These are phyloP conservation scores for Lithohypha guttulata DNA, from an alignment of 2,329 filamentous ascomycete species.

Conservation along the genomic window DNA sequence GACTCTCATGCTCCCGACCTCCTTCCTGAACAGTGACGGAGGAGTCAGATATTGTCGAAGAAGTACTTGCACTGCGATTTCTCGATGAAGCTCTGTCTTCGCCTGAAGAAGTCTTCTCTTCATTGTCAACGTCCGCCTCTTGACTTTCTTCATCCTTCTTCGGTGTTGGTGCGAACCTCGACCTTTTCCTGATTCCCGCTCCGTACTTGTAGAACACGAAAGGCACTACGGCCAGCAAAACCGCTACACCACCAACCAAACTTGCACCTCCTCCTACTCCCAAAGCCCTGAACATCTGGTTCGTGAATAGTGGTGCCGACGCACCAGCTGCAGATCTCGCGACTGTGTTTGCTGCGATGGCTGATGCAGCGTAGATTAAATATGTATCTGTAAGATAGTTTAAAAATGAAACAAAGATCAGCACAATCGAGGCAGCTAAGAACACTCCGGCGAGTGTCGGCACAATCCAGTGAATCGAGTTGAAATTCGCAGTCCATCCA, in stretches of 20 bases:
- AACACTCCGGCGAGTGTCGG: conserved; percentile 36
- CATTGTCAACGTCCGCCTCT: not conserved
- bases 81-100: no score
- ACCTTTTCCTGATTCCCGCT: conserved; percentile 29
- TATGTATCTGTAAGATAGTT: conserved; percentile 36
- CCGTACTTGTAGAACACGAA: conserved; percentile 37
- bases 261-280: conserved; percentile 39
- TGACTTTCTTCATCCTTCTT: conserved; percentile 5
- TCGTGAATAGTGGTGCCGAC: conserved; percentile 39
- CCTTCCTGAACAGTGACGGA: no score
- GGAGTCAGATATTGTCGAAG: no score
- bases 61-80: no score
- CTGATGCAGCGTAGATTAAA: conserved; percentile 34
- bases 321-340: conserved; percentile 38
- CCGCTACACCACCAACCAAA: conserved; percentile 36
- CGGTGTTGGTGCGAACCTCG: conserved; percentile 38
- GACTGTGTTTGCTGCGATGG: conserved; percentile 37
- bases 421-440: conserved; percentile 31
- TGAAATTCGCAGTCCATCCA: conserved; percentile 46
- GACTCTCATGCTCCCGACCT: no score
- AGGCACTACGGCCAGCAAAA: conserved; percentile 35
- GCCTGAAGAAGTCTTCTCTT: no score
- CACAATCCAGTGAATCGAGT: conserved; percentile 36
- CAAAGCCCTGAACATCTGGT: conserved; percentile 34
- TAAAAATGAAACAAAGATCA: conserved; percentile 32